Percentiles rank a stretch among this genome's conserved stretches.
These are phyloP conservation scores for Leccinum obscurum DNA, from an alignment of 768 basidiomycete genomes.

Conservation along the genomic window DNA sequence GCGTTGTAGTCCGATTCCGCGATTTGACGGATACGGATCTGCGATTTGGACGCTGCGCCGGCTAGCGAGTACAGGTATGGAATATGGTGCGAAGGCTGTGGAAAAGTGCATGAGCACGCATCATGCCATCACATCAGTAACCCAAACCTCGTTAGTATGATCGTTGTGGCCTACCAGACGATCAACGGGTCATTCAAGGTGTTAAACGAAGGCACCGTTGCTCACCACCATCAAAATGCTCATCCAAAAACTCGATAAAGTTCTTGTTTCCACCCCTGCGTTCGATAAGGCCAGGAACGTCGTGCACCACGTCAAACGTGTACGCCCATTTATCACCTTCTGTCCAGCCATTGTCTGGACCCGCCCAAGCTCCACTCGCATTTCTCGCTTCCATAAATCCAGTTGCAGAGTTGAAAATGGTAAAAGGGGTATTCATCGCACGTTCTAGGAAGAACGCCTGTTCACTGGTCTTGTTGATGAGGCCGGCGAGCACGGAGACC, in stretches of 20 bases:
- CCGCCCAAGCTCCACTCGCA: slow-evolving; percentile 69
- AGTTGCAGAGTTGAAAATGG: slow-evolving; percentile 61
- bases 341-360: slow-evolving; percentile 73
- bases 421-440: slow-evolving; percentile 55
- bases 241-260: slow-evolving; percentile 57
- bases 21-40: slow-evolving; percentile 69
- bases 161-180: no score
- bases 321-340: slow-evolving; percentile 82
- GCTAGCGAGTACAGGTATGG: slow-evolving; percentile 30
- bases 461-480: slow-evolving; percentile 51
- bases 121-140: no score
- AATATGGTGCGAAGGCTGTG: no score
- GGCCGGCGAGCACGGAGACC: slow-evolving; percentile 57
- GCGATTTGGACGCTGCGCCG: slow-evolving; percentile 67
- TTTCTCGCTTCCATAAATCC: slow-evolving; percentile 85
- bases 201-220: no score
- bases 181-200: neutral
- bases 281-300: slow-evolving; percentile 60
- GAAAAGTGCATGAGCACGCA: no score
- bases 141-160: no score
- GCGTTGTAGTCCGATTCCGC: slow-evolving; percentile 65
- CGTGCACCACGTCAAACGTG: slow-evolving; percentile 76
- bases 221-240: no score
- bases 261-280: slow-evolving; percentile 62
- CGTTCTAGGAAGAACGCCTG: slow-evolving; percentile 56